phyloP scores from a whole-genome alignment of 23 red algal genomes.

The Gracilaria gracilis region DNA sequence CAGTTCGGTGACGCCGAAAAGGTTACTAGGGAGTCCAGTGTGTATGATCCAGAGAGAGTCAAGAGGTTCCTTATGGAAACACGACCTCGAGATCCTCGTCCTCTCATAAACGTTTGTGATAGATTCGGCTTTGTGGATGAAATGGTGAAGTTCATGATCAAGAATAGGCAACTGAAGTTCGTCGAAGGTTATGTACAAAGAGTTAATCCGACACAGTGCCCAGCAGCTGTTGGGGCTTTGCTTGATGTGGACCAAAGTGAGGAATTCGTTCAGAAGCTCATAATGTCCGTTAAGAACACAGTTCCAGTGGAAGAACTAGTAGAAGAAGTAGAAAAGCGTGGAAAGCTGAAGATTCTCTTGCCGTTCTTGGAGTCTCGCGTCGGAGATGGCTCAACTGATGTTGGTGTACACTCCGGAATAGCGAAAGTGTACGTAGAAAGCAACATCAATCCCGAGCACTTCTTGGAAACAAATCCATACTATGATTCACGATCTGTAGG shows the following conservation, averaged over 20 bases:
- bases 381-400: slow-evolving; percentile 94
- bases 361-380: slow-evolving; percentile 91
- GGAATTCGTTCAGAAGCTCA: slow-evolving; percentile 92
- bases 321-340: slow-evolving; percentile 80
- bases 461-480: slow-evolving; percentile 96
- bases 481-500: slow-evolving; percentile 95
- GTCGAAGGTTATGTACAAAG: slow-evolving; percentile 97
- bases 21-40: slow-evolving; percentile 90
- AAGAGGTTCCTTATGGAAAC: slow-evolving; percentile 90
- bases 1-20: slow-evolving; percentile 93
- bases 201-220: slow-evolving; percentile 89
- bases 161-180: slow-evolving; percentile 95
- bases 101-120: slow-evolving; percentile 99
- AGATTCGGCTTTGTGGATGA: slow-evolving; percentile 93
- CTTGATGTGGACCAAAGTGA: slow-evolving; percentile 90
- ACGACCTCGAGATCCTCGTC: slow-evolving; percentile 86
- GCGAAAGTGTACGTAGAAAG: slow-evolving; percentile 97
- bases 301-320: slow-evolving; percentile 91
- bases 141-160: slow-evolving; percentile 97
- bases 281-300: slow-evolving; percentile 96
- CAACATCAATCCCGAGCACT: slow-evolving; percentile 99
- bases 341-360: slow-evolving; percentile 85
- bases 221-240: slow-evolving; percentile 88
- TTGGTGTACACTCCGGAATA: slow-evolving; percentile 92
- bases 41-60: slow-evolving; percentile 94